Base-by-base conservation (phyloP, 139 green algal species). In the Nannochloris sp. region DNA sequence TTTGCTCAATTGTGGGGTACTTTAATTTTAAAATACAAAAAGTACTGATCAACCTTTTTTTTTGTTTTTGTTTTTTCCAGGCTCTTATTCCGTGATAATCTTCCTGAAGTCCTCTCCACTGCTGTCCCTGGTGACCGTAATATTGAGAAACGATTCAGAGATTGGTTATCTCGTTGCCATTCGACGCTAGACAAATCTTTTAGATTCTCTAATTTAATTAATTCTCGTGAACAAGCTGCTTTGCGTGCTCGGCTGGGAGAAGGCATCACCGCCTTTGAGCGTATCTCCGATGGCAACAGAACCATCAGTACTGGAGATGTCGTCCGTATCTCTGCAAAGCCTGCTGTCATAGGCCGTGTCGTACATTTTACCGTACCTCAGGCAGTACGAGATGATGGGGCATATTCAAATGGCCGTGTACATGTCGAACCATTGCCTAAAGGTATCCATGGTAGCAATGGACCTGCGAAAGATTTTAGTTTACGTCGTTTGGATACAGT, bases 91-190 rank as follows among this genome's bases (percentile, higher is more conserved):
- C 56, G 85, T 0, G 85, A 93, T 77, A 82, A 88, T 68, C 64
- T 93, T 54, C 39, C 44, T 2, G 64, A 83, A 55, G 70, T 89
- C 48, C 78, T 93, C 47, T 73, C 68, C 13, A 38, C 39, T 4
- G 80, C 81, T 8, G 75, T 69, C 8, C 72, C 83, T 2, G 60
- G 64, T 31, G 76, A 87, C 38, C 70, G 85, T 29, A 60, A 68
- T 23, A 68, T 85, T 54, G 85, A 90, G 57, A 67, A 69, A 54
- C 70, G 66, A 35, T 78, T 89, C 44, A 70, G 64, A 32, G 77
- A 89, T 39, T 93, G 86, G 86, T 73, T 93, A 32, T 56, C 45
- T 3, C 61, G 61, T 34, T 90, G 85, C 72, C 86, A 93, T 64
- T 51, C 57, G 4, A 64, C 67, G 0, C 81, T 92, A 31, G 86